A percentile compares a stretch with the other conserved stretches of the same genome.
Evolutionary conservation across 208 protist species (phyloP).

Genomic region (Acanthamoeba triangularis): DNA sequence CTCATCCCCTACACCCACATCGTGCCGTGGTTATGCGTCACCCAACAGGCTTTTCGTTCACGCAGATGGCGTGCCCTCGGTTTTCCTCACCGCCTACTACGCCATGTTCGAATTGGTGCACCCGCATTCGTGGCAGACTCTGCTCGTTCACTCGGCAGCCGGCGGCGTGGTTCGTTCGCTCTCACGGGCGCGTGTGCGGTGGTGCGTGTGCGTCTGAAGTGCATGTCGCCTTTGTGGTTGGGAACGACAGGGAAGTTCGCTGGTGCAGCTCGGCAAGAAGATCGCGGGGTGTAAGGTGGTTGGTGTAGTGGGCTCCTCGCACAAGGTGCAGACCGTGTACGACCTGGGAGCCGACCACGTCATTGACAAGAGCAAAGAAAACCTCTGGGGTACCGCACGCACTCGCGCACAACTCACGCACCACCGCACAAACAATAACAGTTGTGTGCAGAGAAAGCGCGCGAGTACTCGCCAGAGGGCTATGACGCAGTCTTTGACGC

Average conservation of each 20-base stretch:
- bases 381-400: conserved; percentile 4
- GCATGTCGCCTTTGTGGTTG: background rate
- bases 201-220: background rate
- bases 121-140: conserved; percentile 17
- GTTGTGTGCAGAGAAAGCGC: background rate
- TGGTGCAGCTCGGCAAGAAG: conserved; percentile 69
- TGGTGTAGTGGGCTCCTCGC: conserved; percentile 21
- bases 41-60: conserved; percentile 19
- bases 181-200: background rate
- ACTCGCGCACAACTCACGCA: too few relatives aligned
- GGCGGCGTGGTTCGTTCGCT: conserved; percentile 31
- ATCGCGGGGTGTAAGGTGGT: conserved; percentile 8
- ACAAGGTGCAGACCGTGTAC: conserved; percentile 17
- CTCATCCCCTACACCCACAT: background rate
- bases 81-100: conserved; percentile 65
- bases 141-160: conserved; percentile 33
- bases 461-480: conserved; percentile 45
- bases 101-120: conserved; percentile 70
- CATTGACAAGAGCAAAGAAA: conserved; percentile 46
- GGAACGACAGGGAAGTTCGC: conserved; percentile 9
- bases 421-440: background rate
- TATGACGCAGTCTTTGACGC: conserved; percentile 41
- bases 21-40: too few relatives aligned
- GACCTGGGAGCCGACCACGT: conserved; percentile 42
- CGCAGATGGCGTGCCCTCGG: conserved; percentile 30